phyloP scores from a whole-genome alignment of 2,329 filamentous ascomycete genomes.

The Cercospora canescens region DNA sequence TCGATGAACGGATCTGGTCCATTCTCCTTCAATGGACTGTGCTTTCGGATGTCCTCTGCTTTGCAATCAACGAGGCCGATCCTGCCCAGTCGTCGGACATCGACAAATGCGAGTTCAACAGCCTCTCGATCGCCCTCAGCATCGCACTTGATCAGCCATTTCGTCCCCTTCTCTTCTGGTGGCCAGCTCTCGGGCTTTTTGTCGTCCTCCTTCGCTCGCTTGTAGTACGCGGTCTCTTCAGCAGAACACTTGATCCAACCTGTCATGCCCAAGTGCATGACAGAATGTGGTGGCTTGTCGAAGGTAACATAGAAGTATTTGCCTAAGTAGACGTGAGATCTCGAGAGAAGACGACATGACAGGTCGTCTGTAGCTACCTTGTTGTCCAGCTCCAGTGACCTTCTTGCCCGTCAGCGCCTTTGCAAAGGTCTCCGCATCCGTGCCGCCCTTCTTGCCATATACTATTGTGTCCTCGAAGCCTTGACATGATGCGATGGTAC shows the following conservation, averaged over 20 bases:
- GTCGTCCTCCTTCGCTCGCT: constrained; percentile 53
- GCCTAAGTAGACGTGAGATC: neutral
- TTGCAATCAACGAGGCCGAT: constrained; percentile 81
- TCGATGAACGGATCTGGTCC: constrained; percentile 91
- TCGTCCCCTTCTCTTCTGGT: constrained; percentile 83
- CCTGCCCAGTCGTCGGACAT: constrained; percentile 75
- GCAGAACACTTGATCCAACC: constrained; percentile 88
- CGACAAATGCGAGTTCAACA: constrained; percentile 76
- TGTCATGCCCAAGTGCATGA: constrained; percentile 55
- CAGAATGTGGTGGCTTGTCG: constrained; percentile 74
- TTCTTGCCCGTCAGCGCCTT: constrained; percentile 73
- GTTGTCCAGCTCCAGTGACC: constrained; percentile 70
- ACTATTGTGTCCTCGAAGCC: constrained; percentile 80
- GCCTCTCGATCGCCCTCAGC: constrained; percentile 41
- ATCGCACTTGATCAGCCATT: constrained; percentile 70
- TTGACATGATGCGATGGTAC: constrained; percentile 68
- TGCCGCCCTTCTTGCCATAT: constrained; percentile 84
- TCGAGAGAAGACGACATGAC: neutral
- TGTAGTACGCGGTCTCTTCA: constrained; percentile 78
- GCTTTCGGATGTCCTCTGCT: constrained; percentile 71
- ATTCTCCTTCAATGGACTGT: constrained; percentile 82
- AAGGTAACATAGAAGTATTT: constrained; percentile 97
- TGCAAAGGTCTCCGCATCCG: constrained; percentile 72
- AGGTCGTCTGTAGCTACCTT: constrained; percentile 54
- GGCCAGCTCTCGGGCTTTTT: constrained; percentile 68